phyloP scores from a whole-genome alignment of 352 stramenopile species.

The Phytophthora boehmeriae region DNA sequence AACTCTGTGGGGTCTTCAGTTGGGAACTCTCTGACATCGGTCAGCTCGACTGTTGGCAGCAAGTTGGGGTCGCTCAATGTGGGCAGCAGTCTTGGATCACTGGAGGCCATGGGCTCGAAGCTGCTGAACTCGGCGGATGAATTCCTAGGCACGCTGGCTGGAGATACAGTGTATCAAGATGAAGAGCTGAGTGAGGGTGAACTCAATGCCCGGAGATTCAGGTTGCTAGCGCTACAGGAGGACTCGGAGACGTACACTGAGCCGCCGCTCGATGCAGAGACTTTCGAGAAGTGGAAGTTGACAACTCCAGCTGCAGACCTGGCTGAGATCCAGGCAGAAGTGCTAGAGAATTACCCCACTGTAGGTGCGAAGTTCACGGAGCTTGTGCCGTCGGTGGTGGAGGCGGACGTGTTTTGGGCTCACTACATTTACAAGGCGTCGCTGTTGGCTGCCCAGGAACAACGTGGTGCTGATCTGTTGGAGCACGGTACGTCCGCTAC shows the following conservation, averaged over 20 bases:
- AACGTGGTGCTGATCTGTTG: constrained; percentile 63
- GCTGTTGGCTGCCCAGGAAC: constrained; percentile 67
- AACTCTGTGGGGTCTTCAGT: constrained; percentile 50
- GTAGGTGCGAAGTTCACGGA: constrained; percentile 61
- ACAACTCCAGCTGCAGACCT: constrained; percentile 41
- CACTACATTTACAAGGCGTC: constrained; percentile 84
- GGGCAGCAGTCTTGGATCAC: constrained; percentile 37
- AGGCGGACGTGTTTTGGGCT: constrained; percentile 61
- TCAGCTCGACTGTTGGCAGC: constrained; percentile 41
- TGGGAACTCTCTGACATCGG: constrained; percentile 37
- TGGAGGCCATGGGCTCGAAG: constrained; percentile 70
- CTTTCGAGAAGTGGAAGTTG: constrained; percentile 69
- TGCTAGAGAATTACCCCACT: constrained; percentile 69
- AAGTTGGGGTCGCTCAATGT: constrained; percentile 42
- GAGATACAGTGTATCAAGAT: constrained; percentile 33
- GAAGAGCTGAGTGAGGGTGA: constrained; percentile 40
- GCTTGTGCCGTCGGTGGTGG: constrained; percentile 59
- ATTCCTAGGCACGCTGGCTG: constrained; percentile 55
- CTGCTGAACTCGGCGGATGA: constrained; percentile 74
- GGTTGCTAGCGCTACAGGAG: constrained; percentile 66
- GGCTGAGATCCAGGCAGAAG: constrained; percentile 48
- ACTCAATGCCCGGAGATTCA: constrained; percentile 57
- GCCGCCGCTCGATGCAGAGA: constrained; percentile 56
- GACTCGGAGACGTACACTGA: constrained; percentile 70
- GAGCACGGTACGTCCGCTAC: constrained; percentile 51